Evolutionary conservation across 2,329 filamentous ascomycete genomes (phyloP).

Genomic region (Aspergillus ibericus): DNA sequence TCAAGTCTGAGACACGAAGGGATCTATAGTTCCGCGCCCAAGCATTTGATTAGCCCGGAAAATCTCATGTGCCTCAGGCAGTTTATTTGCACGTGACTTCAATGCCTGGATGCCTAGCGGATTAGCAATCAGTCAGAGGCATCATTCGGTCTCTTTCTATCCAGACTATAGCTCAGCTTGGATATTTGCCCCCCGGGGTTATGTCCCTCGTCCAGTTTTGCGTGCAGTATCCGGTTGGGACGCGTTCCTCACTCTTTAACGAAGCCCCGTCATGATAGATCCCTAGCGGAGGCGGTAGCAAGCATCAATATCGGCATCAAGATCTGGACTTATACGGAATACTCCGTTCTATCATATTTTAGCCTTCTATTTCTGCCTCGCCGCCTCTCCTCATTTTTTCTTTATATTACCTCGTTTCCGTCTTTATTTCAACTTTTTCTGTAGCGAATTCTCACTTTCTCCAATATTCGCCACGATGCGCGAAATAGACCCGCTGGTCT

Average conservation of each 20-base stretch:
- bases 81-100: background rate
- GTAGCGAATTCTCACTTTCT: background rate
- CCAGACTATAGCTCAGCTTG: background rate
- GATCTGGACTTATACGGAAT: background rate
- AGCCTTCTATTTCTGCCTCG: background rate
- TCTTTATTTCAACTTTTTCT: background rate
- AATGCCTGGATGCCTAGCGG: background rate
- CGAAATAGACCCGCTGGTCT: constrained; percentile 51
- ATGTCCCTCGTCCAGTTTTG: background rate
- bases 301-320: background rate
- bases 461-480: constrained; percentile 31
- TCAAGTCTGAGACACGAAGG: too few species aligned
- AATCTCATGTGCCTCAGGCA: background rate
- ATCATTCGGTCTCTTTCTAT: background rate
- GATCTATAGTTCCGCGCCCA: background rate
- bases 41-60: background rate
- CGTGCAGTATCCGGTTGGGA: background rate
- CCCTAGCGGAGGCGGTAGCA: background rate
- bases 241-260: background rate
- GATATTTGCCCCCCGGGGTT: background rate
- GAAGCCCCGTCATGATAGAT: background rate
- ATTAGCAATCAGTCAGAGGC: background rate
- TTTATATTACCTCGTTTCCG: background rate
- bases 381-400: background rate
- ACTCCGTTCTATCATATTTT: background rate